phyloP scores from a whole-genome alignment of 768 basidiomycete genomes.

The Phlebiopsis gigantea region DNA sequence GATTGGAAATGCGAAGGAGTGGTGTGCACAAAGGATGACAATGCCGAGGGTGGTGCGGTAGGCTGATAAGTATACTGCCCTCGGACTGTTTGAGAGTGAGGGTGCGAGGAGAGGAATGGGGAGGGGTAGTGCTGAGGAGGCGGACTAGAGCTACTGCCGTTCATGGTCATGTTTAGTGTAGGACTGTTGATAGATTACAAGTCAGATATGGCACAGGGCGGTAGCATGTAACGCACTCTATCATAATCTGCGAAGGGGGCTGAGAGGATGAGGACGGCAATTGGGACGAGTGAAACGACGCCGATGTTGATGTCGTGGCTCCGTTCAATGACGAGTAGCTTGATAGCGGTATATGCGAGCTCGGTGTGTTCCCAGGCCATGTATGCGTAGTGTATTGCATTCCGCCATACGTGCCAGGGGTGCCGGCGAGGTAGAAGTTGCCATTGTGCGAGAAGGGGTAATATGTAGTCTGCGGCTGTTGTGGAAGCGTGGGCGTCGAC shows the following conservation, averaged over 20 bases:
- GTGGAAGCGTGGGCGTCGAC: slow-evolving; percentile 34
- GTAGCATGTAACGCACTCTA: slow-evolving; percentile 50
- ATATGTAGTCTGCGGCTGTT: slow-evolving; percentile 18
- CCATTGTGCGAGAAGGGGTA: slow-evolving; percentile 10
- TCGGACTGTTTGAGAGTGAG: slow-evolving; percentile 28
- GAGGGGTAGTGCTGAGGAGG: slow-evolving; percentile 35
- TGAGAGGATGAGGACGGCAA: slow-evolving; percentile 27
- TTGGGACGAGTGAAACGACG: slow-evolving; percentile 29
- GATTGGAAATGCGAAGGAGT: slow-evolving; percentile 23
- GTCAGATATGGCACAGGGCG: neutral
- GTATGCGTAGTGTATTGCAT: slow-evolving; percentile 47
- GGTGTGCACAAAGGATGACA: slow-evolving; percentile 28
- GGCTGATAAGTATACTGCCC: slow-evolving; percentile 34
- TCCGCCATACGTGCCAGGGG: slow-evolving; percentile 45
- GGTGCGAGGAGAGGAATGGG: slow-evolving; percentile 28
- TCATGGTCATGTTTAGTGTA: slow-evolving; percentile 47
- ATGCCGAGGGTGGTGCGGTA: slow-evolving; percentile 32
- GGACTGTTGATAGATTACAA: slow-evolving; percentile 35
- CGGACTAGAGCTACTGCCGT: slow-evolving; percentile 39
- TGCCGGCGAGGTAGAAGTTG: slow-evolving; percentile 35
- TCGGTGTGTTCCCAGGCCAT: slow-evolving; percentile 34
- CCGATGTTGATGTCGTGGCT: slow-evolving; percentile 48
- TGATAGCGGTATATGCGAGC: slow-evolving; percentile 52
- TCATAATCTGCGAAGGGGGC: slow-evolving; percentile 43
- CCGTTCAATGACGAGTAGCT: slow-evolving; percentile 76